Evolutionary conservation across 768 basidiomycete genomes (phyloP).

Genomic region (Serendipita sp.): DNA sequence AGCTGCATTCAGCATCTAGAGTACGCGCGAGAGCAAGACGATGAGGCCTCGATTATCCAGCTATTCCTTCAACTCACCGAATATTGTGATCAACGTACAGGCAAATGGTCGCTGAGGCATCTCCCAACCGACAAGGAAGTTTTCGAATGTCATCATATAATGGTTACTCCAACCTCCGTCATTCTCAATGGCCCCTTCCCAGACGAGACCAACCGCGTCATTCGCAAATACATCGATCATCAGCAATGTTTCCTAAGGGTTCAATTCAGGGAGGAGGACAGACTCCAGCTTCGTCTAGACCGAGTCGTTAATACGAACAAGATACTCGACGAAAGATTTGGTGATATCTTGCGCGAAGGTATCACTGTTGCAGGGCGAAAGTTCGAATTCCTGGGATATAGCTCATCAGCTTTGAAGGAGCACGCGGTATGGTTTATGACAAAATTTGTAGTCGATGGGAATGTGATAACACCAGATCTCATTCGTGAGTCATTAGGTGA

Average conservation of each 20-base stretch:
- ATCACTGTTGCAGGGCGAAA: constrained; percentile 34
- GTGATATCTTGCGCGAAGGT: constrained; percentile 27
- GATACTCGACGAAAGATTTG: constrained; percentile 35
- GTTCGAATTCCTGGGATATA: constrained; percentile 55
- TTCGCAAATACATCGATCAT: constrained; percentile 32
- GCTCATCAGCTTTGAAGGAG: constrained; percentile 53
- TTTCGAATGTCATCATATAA: constrained; percentile 15
- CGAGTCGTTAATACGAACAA: constrained; percentile 34
- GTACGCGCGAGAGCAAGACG: background rate
- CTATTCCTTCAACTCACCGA: background rate
- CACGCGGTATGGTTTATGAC: constrained; percentile 53
- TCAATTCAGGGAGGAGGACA: constrained; percentile 42
- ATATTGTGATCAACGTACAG: background rate
- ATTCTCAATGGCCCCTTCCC: constrained; percentile 35
- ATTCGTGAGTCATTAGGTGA: constrained; percentile 33
- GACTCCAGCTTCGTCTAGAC: constrained; percentile 35
- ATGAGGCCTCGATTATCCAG: background rate
- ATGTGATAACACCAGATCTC: constrained; percentile 24
- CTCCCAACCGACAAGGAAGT: background rate
- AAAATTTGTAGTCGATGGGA: constrained; percentile 26
- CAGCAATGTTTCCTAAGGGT: constrained; percentile 46
- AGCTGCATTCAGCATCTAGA: background rate
- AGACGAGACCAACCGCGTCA: constrained; percentile 46
- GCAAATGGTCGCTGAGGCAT: background rate
- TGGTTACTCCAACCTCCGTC: constrained; percentile 39